Conservation (phyloP, 768 basidiomycete genomes). For the Termitomyces sp. region DNA sequence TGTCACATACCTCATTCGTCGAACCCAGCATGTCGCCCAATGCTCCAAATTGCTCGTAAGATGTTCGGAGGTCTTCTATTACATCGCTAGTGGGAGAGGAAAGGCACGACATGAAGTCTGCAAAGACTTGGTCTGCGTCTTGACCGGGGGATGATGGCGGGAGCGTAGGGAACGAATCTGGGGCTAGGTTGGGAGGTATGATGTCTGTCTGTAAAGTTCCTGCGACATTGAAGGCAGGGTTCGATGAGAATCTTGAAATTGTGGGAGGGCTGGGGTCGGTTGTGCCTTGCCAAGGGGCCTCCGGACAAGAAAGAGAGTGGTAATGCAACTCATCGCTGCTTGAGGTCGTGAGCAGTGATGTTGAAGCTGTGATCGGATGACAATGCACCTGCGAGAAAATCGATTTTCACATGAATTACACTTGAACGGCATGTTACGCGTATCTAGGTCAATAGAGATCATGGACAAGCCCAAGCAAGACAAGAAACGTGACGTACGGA, state of each 20-base stretch:
- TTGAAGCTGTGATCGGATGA: no score
- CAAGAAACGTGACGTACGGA: constrained; percentile 24
- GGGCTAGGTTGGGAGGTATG: not conserved
- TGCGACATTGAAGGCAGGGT: not conserved
- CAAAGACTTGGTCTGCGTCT: constrained; percentile 10
- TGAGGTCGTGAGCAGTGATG: not conserved
- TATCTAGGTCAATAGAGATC: constrained; percentile 2
- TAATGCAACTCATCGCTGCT: constrained; percentile 16
- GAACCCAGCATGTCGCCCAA: not conserved
- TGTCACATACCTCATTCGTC: not conserved
- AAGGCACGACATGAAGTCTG: constrained; percentile 12
- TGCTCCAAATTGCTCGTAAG: not conserved
- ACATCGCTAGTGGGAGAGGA: not conserved
- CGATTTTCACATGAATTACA: constrained; percentile 5
- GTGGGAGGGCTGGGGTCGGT: not conserved
- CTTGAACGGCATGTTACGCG: constrained; percentile 10
- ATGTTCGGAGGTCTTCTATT: not conserved
- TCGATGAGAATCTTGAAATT: not conserved
- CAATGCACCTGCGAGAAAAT: constrained; percentile 9
- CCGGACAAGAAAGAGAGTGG: constrained; percentile 9
- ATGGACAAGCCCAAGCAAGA: not conserved
- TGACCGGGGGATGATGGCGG: not conserved
- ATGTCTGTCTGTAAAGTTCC: not conserved
- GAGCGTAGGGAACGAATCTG: not conserved
- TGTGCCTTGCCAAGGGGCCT: constrained; percentile 1